These are phyloP conservation scores for Leccinellum rugosiceps DNA, from an alignment of 768 basidiomycete genomes.

Conservation along the genomic window DNA sequence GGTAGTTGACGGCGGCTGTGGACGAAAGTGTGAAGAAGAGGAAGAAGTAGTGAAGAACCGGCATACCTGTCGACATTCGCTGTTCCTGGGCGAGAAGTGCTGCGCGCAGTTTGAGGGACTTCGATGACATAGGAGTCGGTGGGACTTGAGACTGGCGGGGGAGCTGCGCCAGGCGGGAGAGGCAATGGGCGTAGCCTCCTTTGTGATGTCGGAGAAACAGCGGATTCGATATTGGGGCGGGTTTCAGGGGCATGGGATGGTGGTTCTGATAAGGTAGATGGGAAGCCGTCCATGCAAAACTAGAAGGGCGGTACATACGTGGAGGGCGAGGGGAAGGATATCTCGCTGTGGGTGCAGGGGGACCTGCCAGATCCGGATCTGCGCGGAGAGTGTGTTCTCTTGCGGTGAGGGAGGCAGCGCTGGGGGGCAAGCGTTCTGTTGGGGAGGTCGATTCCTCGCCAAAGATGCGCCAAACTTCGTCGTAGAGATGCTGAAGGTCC, in stretches of 20 bases:
- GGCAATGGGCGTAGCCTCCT: conserved; percentile 29
- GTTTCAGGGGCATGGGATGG: conserved; percentile 17
- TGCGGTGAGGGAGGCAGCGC: conserved; percentile 12
- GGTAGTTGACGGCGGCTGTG: conserved; percentile 31
- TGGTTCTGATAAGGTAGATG: conserved; percentile 7
- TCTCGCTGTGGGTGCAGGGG: conserved; percentile 10
- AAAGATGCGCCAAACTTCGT: conserved; percentile 72
- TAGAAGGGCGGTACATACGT: conserved; percentile 16
- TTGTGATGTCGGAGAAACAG: conserved; percentile 30
- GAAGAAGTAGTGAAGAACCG: neutral
- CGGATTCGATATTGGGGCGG: conserved; percentile 20
- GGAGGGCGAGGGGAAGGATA: conserved; percentile 19
- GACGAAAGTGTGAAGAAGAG: neutral
- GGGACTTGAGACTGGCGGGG: conserved; percentile 9
- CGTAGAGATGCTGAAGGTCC: conserved; percentile 70
- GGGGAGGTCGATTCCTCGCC: conserved; percentile 43
- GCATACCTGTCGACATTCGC: conserved; percentile 25
- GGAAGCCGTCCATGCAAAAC: neutral
- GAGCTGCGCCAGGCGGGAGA: conserved; percentile 22
- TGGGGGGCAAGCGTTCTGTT: conserved; percentile 25
- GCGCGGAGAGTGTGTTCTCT: conserved; percentile 22
- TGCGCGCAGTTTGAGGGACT: conserved; percentile 6
- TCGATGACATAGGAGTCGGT: conserved; percentile 18
- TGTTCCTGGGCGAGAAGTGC: conserved; percentile 24
- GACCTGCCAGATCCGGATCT: conserved; percentile 16